phyloP scores from a whole-genome alignment of 192 early-diverging fungal species.

The Gaertneriomyces sp. region DNA sequence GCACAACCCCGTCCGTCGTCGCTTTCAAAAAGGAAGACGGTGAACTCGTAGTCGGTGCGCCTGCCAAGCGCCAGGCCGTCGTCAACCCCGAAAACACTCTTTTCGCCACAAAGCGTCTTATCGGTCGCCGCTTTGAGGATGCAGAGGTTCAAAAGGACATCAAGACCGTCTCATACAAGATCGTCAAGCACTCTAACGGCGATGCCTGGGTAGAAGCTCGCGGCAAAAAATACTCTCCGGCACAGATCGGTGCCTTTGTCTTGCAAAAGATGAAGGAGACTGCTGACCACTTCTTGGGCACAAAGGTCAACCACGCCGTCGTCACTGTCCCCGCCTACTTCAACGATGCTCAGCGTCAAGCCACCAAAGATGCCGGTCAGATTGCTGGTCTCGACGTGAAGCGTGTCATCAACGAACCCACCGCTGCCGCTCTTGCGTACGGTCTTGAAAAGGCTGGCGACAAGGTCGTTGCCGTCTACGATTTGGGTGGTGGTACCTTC shows the following conservation, averaged over 20 bases:
- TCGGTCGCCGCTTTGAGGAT: conserved; percentile 92
- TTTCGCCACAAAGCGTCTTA: conserved; percentile 95
- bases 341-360: conserved; percentile 94
- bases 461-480: conserved; percentile 91
- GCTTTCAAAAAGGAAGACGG: conserved; percentile 89
- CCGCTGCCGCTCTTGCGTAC: conserved; percentile 90
- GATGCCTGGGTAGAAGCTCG: conserved; percentile 97
- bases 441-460: conserved; percentile 80
- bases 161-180: conserved; percentile 90
- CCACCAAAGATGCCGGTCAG: conserved; percentile 90
- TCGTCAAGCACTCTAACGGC: conserved; percentile 89
- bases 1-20: conserved; percentile 95
- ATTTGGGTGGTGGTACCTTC: conserved; percentile 98
- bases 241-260: conserved; percentile 95
- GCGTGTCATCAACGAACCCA: conserved; percentile 95
- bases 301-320: conserved; percentile 83
- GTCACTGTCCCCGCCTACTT: conserved; percentile 99
- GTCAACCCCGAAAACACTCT: conserved; percentile 99
- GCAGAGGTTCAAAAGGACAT: conserved; percentile 84
- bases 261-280: conserved; percentile 99
- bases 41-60: conserved; percentile 91
- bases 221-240: conserved; percentile 92
- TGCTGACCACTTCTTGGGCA: conserved; percentile 72
- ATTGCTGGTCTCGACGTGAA: conserved; percentile 88
- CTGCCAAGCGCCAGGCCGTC: conserved; percentile 97